Base-by-base conservation (phyloP, 495 filamentous ascomycete genomes). In the Astrothelium macrocarpum region DNA sequence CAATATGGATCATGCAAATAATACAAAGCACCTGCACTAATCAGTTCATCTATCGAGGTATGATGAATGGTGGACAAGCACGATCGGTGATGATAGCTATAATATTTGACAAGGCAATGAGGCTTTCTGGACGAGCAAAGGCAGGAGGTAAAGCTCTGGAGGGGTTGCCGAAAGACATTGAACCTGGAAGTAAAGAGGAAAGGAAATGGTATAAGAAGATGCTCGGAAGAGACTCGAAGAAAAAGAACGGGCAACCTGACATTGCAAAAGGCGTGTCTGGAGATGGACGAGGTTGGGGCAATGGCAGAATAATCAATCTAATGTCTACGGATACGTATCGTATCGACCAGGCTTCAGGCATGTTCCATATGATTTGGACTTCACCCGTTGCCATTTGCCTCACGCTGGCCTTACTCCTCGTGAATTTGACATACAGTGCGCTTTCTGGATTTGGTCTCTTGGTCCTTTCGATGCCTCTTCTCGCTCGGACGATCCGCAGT, bases 241-340 rank as follows among this genome's bases (percentile, higher is more conserved):
- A 71, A 32, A 70, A 64, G 26, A 77, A 78, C 63, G 75, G 63
- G 45, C 72, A 68, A 29, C 66, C 74, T 61, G 74, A 75, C 65
- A 73, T 67, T 14, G 74, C 53, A 53, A 67, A 78, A 68, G 78
- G 77, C 4, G 76, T 88, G 16, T 71, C 80, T 10, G 84, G 83
- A 18, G 87, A 91, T 67, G 88, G 87, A 28, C 80, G 80, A 5
- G 91, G 91, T 23, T 97, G 93, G 93, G 84, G 84, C 53, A 97
- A 97, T 70, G 93, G 93, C 23, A 83, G 89, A 62, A 87, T 97
- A 32, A 82, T 92, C 65, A 95, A 92, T 62, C 71, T 97, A 68
- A 97, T 97, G 93, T 89, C 87, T 62, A 90, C 91, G 43, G 93
- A 97, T 69, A 91, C 92, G 18, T 91, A 92, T 74, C 88, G 91